Conservation (phyloP, 108 stramenopile genomes). For the Cyclotella distinguenda region DNA sequence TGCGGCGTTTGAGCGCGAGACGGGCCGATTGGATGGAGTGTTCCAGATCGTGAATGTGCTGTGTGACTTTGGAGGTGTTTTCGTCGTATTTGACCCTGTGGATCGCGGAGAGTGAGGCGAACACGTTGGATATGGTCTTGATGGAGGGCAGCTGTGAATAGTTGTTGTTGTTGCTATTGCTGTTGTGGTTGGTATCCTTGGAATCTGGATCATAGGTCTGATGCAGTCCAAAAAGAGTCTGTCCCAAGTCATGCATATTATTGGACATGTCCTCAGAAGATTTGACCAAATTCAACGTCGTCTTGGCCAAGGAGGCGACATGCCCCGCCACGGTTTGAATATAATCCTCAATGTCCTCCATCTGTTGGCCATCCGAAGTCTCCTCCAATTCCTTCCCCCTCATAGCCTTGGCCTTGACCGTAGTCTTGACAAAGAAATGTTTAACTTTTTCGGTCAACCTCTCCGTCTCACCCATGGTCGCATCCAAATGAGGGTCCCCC, state of each 20-base stretch:
- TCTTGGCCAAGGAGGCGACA: conserved; percentile 67
- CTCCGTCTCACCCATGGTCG: conserved; percentile 8
- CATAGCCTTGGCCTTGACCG: conserved; percentile 46
- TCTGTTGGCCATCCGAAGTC: conserved; percentile 61
- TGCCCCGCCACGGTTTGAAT: conserved; percentile 66
- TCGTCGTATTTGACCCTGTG: conserved; percentile 72
- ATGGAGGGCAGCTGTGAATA: conserved; percentile 43
- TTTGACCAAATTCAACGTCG: conserved; percentile 69
- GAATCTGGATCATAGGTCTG: conserved; percentile 43
- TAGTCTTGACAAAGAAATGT: conserved; percentile 63
- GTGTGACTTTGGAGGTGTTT: conserved; percentile 71
- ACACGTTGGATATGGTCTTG: conserved; percentile 46
- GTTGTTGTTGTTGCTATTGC: conserved; percentile 26
- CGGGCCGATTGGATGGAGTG: conserved; percentile 74
- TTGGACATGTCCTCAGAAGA: conserved; percentile 59
- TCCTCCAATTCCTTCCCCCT: conserved; percentile 57
- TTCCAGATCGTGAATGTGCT: conserved; percentile 71
- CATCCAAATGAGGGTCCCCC: conserved; percentile 6
- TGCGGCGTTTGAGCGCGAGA: conserved; percentile 73
- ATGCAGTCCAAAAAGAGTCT: conserved; percentile 76
- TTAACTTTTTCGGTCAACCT: conserved; percentile 46
- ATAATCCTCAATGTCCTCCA: conserved; percentile 70
- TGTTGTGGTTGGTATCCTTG: conserved; percentile 2
- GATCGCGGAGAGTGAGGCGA: conserved; percentile 59
- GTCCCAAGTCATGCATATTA: conserved; percentile 79